Evolutionary conservation across 192 early-diverging fungal genomes (phyloP).

Genomic region (Coemansia sp.): DNA sequence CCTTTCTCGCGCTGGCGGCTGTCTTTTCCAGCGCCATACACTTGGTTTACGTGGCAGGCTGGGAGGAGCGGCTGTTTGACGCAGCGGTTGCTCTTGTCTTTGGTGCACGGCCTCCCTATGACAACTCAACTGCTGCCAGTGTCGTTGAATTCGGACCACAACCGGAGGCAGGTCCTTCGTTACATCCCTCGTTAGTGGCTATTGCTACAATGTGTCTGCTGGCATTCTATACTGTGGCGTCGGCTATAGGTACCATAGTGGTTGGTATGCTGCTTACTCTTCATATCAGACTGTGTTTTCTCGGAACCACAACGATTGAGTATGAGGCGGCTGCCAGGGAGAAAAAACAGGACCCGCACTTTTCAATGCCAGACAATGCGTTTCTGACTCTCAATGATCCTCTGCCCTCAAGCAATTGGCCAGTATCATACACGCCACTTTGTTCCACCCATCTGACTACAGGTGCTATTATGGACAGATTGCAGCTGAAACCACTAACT

Average conservation of each 20-base stretch:
- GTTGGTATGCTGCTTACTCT: slow-evolving; percentile 30
- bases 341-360: slow-evolving; percentile 3
- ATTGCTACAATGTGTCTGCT: slow-evolving; percentile 19
- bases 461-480: not conserved
- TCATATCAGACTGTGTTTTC: slow-evolving; percentile 35
- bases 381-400: too few relatives aligned
- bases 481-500: not conserved
- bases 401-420: too few relatives aligned
- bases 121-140: not conserved
- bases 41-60: slow-evolving; percentile 28
- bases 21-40: slow-evolving; percentile 10
- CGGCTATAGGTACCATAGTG: slow-evolving; percentile 6
- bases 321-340: slow-evolving; percentile 18
- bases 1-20: slow-evolving; percentile 12
- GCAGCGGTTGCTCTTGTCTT: not conserved
- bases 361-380: too few relatives aligned
- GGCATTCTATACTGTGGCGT: slow-evolving; percentile 20
- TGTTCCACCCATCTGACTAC: not conserved
- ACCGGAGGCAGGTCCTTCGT: not conserved
- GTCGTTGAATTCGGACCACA: too few relatives aligned
- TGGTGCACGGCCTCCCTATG: not conserved
- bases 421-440: not conserved
- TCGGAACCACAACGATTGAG: slow-evolving; percentile 38
- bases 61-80: slow-evolving; percentile 12
- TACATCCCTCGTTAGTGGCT: not conserved